Conservation (phyloP, 2,329 filamentous ascomycete genomes). For the Botrytis paeoniae region DNA sequence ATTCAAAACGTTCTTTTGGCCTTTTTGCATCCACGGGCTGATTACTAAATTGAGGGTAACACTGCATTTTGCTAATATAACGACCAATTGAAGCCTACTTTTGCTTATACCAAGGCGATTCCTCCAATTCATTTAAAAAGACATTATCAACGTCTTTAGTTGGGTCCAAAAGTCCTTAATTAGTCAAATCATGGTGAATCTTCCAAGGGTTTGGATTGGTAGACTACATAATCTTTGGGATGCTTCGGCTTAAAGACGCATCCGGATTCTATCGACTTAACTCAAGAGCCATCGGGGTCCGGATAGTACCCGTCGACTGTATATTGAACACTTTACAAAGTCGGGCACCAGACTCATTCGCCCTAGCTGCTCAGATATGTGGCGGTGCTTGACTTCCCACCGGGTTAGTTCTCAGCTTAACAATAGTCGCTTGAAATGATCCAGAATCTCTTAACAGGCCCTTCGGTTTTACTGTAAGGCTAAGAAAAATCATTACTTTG, state of each 20-base stretch:
- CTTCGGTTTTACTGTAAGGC: neutral
- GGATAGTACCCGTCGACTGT: neutral
- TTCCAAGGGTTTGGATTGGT: neutral
- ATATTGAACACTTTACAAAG: neutral
- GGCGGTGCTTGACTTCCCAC: neutral
- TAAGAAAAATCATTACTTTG: neutral
- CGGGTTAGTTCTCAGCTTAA: neutral
- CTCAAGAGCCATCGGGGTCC: neutral
- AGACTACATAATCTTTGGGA: neutral
- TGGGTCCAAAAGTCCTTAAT: neutral
- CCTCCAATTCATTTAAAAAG: neutral
- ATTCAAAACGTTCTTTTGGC: neutral
- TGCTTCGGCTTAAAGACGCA: neutral
- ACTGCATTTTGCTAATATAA: neutral
- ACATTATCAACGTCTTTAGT: neutral
- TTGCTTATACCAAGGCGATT: neutral
- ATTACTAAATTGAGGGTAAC: neutral
- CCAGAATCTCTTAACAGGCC: accelerated
- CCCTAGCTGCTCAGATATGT: neutral
- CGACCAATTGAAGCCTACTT: neutral
- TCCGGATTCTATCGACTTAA: neutral
- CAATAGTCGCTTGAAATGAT: neutral
- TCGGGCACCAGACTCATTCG: neutral
- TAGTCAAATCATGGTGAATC: neutral
- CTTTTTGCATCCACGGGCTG: neutral